Base-by-base conservation (phyloP, 176 grass and related monocot genomes). In the Oryza officinalis region DNA sequence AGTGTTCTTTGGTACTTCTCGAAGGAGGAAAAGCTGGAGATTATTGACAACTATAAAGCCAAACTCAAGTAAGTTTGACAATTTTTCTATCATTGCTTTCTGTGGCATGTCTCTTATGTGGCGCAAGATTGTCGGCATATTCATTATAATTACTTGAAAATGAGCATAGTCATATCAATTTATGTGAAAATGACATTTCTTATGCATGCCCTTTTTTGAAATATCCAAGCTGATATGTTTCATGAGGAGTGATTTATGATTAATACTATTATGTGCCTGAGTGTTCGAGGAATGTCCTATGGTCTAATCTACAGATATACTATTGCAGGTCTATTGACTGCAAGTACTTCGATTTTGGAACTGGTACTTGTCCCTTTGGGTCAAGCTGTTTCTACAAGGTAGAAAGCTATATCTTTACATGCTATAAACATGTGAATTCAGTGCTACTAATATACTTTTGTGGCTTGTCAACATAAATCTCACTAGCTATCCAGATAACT, bases 291-390 rank as follows among this genome's bases (percentile, higher is more conserved):
- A 70, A 38, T 74, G 28, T 81, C 11, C 60, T 66, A 69, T 17
- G 50, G 10, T 79, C 68, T 90, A 41, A 88, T 83, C 54, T 79
- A 40, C 12, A 43, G 78, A 69, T 81, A 44, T 75, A 74, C 44
- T 40, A 4, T 87, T 72, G 67, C 89, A 99, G 96, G 88, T 99
- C 96, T 63, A 99, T 99, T 65, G 93, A 96, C 92, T 99, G 93
- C 89, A 99, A 92, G 87, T 94, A 99, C 82, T 96, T 99, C 0
- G 93, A 99, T 84, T 99, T 99, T 81, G 93, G 96, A 77, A 92
- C 87, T 37, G 91, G 87, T 25, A 88, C 91, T 52, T 99, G 96
- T 64, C 96, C 96, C 37, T 99, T 99, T 17, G 93, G 96, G 35
- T 86, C 87, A 75, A 99, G 96, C 80, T 96, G 96, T 87, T 99